Evolutionary conservation across 2,329 filamentous ascomycete genomes (phyloP), one percentile per base, ranked within the genome.

Genomic region (Fusarium sp.): DNA sequence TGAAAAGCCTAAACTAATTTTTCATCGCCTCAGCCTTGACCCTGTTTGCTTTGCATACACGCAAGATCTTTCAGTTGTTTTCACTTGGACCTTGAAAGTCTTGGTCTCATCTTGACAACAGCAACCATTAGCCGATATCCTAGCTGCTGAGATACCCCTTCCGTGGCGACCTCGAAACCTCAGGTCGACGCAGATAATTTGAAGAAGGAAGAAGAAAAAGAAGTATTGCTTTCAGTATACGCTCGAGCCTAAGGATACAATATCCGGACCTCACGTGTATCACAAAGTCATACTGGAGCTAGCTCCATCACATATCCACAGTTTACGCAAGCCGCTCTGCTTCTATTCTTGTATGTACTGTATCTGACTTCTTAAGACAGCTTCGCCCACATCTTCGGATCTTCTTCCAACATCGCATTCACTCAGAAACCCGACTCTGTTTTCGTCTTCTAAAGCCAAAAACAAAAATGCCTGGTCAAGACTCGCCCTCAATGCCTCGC

Each of bases 401-500:
- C 24, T 41, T 24, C 67, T 60, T 59, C 24, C 66, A 38, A 70
- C 64, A 68, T 57, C 47, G 15, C 24, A 35, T 44, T 26, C 51
- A 26, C 60, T 73, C 60, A 76, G 70, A 67, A 59, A 33, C 30
- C 35, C 47, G 2, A 53, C 41, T 26, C 38, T 35, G 42, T 48
- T 44, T 50, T 24, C 33, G 47, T 50, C 47, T 24, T 24, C 28
- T 50, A 28, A 50, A 33, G 16, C n/a, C 22, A 16, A 58, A 24
- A 50, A 56, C 74, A 79, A 81, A 72, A 41, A 83, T 83, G 82
- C 80, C 81, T 66, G 74, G 76, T 63, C 70, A 79, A 70, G 81
- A 81, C 69, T 70, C 81, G 73, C 81, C 83, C 62, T 81, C 86
- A 61, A 83, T 88, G 47, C 85, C 84, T 77, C 84, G 85, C 73